A percentile compares a stretch with the other conserved stretches of the same genome.
Evolutionary conservation across 2,329 filamentous ascomycete species (phyloP).

Genomic region (Neospermospora avenae): DNA sequence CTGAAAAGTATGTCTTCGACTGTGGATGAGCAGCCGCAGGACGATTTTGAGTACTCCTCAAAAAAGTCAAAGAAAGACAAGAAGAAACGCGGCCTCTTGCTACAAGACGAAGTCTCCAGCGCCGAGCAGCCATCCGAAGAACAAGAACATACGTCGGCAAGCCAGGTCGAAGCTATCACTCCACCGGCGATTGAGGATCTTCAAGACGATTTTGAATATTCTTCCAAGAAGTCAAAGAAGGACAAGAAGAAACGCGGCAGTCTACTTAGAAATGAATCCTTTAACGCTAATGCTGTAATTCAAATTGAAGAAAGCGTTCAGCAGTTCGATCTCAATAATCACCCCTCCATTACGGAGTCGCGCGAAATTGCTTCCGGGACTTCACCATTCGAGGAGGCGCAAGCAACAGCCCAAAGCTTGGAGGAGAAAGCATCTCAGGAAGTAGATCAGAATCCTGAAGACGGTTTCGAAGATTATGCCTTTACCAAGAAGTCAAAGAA

Average conservation of each 20-base stretch:
- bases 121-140: background rate
- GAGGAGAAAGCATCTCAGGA: background rate
- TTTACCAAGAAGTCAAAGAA: constrained; percentile 16
- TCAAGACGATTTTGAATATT: background rate
- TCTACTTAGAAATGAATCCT: background rate
- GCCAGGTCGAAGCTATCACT: background rate
- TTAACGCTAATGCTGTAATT: too few relatives aligned
- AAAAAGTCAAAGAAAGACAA: constrained; percentile 19
- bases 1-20: too few relatives aligned
- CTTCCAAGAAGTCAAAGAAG: constrained; percentile 2
- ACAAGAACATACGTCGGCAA: too few relatives aligned
- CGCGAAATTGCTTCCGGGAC: too few relatives aligned
- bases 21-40: too few relatives aligned
- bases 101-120: background rate
- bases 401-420: too few relatives aligned
- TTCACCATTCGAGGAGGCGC: too few relatives aligned
- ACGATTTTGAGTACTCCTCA: background rate
- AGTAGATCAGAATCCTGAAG: constrained; percentile 1
- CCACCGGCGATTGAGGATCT: background rate
- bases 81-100: constrained; percentile 6
- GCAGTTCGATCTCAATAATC: too few relatives aligned
- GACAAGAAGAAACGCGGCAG: constrained; percentile 20
- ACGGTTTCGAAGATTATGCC: constrained; percentile 14
- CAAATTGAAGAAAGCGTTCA: too few relatives aligned
- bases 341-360: too few relatives aligned